Conservation (phyloP, 768 basidiomycete species). For the Candolleomyces aberdarensis region DNA sequence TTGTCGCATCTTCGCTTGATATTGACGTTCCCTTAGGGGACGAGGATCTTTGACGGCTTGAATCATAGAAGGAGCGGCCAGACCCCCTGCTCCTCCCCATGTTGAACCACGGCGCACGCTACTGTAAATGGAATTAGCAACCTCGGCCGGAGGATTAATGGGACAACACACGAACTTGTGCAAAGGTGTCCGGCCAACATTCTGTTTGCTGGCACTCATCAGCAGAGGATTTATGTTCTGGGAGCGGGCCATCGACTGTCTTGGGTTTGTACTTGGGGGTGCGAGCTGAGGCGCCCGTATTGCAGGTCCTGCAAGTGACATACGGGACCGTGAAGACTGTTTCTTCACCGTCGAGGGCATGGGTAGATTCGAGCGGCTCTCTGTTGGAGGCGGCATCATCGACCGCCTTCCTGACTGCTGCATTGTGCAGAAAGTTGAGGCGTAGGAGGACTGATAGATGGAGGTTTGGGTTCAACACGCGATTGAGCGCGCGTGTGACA, state of each 20-base stretch:
- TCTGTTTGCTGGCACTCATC: conserved; percentile 64
- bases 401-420: conserved; percentile 51
- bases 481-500: conserved; percentile 16
- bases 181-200: conserved; percentile 71
- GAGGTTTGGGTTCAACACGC: not conserved
- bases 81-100: conserved; percentile 54
- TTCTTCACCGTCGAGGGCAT: conserved; percentile 77
- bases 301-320: conserved; percentile 79
- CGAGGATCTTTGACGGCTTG: conserved; percentile 71
- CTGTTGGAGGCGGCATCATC: conserved; percentile 51
- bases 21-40: conserved; percentile 72
- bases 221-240: conserved; percentile 68
- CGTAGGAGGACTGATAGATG: not conserved
- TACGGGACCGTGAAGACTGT: conserved; percentile 47
- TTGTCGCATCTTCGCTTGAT: conserved; percentile 72
- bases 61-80: conserved; percentile 47
- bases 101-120: conserved; percentile 76
- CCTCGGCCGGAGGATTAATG: not conserved
- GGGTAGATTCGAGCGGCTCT: conserved; percentile 65
- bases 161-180: conserved; percentile 48
- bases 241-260: conserved; percentile 67
- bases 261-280: conserved; percentile 49
- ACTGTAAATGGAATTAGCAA: conserved; percentile 26
- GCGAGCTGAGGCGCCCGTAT: conserved; percentile 50
- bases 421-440: conserved; percentile 26